Evolutionary conservation across 768 basidiomycete genomes (phyloP), one percentile per base, ranked within the genome.

Genomic region (Phlegmacium glaucopus): DNA sequence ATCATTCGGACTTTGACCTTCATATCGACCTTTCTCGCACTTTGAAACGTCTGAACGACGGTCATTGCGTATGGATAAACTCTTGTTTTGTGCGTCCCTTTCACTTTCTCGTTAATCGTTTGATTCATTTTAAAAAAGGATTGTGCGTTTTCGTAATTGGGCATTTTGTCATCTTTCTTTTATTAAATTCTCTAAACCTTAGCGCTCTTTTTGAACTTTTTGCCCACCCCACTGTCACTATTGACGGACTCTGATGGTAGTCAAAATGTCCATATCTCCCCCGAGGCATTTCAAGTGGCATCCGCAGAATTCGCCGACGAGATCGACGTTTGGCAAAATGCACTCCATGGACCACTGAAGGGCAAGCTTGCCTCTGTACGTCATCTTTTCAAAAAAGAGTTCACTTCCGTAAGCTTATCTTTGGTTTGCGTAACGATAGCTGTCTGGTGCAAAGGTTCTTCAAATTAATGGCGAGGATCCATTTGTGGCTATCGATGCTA

Each of bases 21-120:
- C 80, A 84, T 52, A 61, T 81, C 26, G 79, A 80, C 53, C 61
- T 82, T n/a, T 80, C 74, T 13, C 69, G 73, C 11, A 70, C 80
- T 1, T 61, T 81, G 47, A 79, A 80, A 58, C 69, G 79, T 5
- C 61, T 80, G 13, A 75, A 79, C 47, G 82, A 82, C 54, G 80
- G 80, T 1, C 82, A 83, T 56, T 77, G 75, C 52, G 72, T 74
- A 9, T 77, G 77, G 63, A 67, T 78, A 22, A 80, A 81, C 55
- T 54, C 63, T 17, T 83, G 80, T 59, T 82, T 75, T 59, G 65
- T 65, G n/a, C 32, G 32, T 9, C 18, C 9, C n/a, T 30, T 37
- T 41, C 10, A 35, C 9, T 29, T 47, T 38, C 22, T 10, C 12
- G 36, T 10, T 8, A 22, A 13, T 27, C 39, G 45, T 30, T n/a